phyloP scores from a whole-genome alignment of 2,329 filamentous ascomycete species.

The Purpureocillium lavendulum region DNA sequence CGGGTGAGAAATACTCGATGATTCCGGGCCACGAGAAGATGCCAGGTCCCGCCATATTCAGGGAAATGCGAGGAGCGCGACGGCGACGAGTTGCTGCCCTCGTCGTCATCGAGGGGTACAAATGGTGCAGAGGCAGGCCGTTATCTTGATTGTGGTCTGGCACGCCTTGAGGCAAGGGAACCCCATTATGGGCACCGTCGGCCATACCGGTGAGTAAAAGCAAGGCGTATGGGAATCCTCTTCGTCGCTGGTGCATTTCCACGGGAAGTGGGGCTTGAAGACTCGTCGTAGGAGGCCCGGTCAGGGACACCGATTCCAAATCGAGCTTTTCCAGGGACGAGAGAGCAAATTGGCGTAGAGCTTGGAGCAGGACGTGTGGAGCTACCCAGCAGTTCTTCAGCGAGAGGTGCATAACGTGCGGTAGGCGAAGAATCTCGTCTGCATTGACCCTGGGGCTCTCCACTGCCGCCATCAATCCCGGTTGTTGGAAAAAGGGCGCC shows the following conservation, averaged over 20 bases:
- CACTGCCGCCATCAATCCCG: constrained; percentile 18
- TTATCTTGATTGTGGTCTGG: too few species aligned
- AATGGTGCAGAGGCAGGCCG: too few species aligned
- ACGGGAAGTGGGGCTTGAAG: constrained; percentile 8
- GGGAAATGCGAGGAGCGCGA: too few species aligned
- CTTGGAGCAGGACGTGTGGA: constrained; percentile 45
- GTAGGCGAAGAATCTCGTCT: constrained; percentile 40
- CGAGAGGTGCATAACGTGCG: constrained; percentile 48
- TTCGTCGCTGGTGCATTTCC: too few species aligned
- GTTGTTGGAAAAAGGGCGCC: constrained; percentile 40
- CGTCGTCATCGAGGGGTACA: too few species aligned
- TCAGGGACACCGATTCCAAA: constrained; percentile 58
- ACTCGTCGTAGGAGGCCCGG: constrained; percentile 29
- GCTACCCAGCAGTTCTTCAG: constrained; percentile 63
- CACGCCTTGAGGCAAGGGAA: too few species aligned
- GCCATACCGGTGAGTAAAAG: too few species aligned
- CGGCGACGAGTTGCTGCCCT: too few species aligned
- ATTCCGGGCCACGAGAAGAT: constrained; percentile 31
- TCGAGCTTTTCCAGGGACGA: constrained; percentile 42
- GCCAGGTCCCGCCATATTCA: too few species aligned
- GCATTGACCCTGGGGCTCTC: constrained; percentile 21
- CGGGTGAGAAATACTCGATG: constrained; percentile 30
- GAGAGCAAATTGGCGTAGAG: constrained; percentile 39
- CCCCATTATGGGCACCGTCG: too few species aligned
- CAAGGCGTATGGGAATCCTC: too few species aligned